These are phyloP conservation scores for Quercus dentata DNA, from an alignment of 306 rosid species.

Conservation along the genomic window DNA sequence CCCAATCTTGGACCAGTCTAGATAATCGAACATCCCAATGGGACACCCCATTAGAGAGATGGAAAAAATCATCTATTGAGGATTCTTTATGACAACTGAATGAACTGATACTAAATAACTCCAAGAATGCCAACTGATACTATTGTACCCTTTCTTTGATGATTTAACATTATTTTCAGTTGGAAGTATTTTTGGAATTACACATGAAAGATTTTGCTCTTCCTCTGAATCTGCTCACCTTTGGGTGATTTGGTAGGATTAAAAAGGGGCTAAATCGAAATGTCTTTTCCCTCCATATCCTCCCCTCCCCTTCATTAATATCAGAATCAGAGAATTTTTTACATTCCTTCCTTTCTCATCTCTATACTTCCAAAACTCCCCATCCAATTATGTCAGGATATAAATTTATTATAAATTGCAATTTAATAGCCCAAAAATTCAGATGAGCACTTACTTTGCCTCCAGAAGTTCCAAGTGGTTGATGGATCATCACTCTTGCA, in stretches of 20 bases:
- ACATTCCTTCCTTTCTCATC: background rate
- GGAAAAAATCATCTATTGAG: no score
- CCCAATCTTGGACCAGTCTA: no score
- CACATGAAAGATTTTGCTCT: background rate
- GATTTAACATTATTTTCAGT: background rate
- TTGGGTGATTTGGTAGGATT: background rate
- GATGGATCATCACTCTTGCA: slow-evolving; percentile 93
- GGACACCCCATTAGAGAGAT: no score
- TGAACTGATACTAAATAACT: no score
- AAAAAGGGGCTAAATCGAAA: background rate
- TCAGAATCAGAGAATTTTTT: background rate
- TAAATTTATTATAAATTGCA: background rate
- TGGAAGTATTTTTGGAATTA: background rate
- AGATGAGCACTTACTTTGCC: slow-evolving; percentile 57
- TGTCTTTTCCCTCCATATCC: background rate
- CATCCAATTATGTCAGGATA: background rate
- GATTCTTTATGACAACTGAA: no score
- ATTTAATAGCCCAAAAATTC: background rate
- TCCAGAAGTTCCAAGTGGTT: slow-evolving; percentile 80
- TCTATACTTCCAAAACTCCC: background rate
- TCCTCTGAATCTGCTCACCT: background rate
- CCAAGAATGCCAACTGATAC: no score
- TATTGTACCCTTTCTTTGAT: background rate
- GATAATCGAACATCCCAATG: no score
- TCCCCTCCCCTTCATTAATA: background rate